Base-by-base conservation (phyloP, 768 basidiomycete species). In the Lactifluus volemus region DNA sequence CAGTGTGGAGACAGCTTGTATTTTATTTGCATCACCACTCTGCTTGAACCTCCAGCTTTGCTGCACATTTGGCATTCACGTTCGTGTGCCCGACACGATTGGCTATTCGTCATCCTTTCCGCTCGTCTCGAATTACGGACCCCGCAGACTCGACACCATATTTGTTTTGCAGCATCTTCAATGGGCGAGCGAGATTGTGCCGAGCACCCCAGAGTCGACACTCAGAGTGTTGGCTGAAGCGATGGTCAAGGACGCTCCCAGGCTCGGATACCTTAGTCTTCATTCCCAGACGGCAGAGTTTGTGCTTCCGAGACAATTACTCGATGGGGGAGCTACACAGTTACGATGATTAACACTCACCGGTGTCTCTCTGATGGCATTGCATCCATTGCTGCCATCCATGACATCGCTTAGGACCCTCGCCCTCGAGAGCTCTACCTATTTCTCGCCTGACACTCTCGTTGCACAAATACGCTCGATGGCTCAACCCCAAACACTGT, bases 81-180 rank as follows among this genome's bases (percentile, higher is more conserved):
- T n/a, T 5, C 32, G n/a, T 3, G 57, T 63, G 14, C 6, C 25
- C 4, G 56, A 58, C 55, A 54, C 58, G 47, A 34, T 58, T 2
- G 10, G 19, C 25, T 39, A 58, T 25, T 58, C 30, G 1, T 56
- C 51, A 8, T 41, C 47, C 3, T 50, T 58, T 32, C 56, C 57
- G n/a, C 61, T 63, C 25, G 39, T 58, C 21, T 21, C 58, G 39
- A 56, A 63, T n/a, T 63, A 63, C 36, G 39, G 47, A 2, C 47
- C 57, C 32, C 48, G 39, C 17, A 21, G 53, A 49, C 47, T 58
- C 41, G 42, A 49, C 9, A 50, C 41, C 0, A 41, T 58, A 25
- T 42, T 62, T 11, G 52, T 52, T 9, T 9, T 58, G 19, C 51
- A 21, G 5, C n/a, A 58, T 36, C 36, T 63, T 12, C 25, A 32